A percentile compares a stretch with the other conserved stretches of the same genome.
phyloP scores from a whole-genome alignment of 495 filamentous ascomycete genomes.

The Tuber microsphaerosporum region DNA sequence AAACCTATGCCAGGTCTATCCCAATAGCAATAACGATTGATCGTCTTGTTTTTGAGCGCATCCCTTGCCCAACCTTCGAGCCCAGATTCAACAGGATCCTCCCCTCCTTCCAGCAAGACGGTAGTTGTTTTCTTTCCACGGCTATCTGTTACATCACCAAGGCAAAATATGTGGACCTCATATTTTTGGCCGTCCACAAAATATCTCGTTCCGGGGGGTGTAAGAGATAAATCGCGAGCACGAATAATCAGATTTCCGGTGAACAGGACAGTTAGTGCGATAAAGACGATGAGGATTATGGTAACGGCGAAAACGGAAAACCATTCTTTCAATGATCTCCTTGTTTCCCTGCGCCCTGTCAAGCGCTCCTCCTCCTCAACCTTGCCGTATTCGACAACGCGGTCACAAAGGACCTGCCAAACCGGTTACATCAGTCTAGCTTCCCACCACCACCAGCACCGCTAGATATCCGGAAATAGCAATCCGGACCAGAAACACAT shows the following conservation, averaged over 20 bases:
- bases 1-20: constrained; percentile 85
- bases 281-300: constrained; percentile 59
- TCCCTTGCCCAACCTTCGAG: constrained; percentile 64
- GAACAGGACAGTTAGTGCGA: constrained; percentile 60
- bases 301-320: constrained; percentile 68
- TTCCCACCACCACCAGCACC: background rate
- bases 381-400: constrained; percentile 85
- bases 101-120: constrained; percentile 74
- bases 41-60: constrained; percentile 63
- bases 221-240: constrained; percentile 63
- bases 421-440: background rate
- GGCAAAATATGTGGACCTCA: constrained; percentile 74
- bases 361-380: constrained; percentile 83
- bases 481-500: background rate
- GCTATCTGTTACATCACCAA: constrained; percentile 56
- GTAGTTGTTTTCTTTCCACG: constrained; percentile 55
- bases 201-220: constrained; percentile 62
- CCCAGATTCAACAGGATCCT: constrained; percentile 65
- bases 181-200: constrained; percentile 76
- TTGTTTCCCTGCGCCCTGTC: constrained; percentile 80
- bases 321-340: constrained; percentile 78
- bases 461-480: background rate
- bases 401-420: constrained; percentile 44
- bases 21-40: constrained; percentile 86
- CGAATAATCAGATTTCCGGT: constrained; percentile 72